Evolutionary conservation across 768 basidiomycete genomes (phyloP).

Genomic region (Butyriboletus loyo): DNA sequence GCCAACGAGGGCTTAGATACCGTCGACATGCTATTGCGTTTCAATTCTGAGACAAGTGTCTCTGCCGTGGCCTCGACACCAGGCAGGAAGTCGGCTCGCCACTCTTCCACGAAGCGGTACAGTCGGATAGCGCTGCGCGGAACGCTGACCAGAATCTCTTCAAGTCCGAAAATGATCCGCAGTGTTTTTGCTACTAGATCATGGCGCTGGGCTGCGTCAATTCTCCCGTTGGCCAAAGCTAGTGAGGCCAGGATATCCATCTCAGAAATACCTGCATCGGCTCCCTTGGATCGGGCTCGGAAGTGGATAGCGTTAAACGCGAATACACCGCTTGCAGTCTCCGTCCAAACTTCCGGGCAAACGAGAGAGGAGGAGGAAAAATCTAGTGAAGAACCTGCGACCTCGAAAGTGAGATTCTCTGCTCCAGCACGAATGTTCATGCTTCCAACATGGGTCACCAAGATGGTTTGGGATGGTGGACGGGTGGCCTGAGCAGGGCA

Average conservation of each 20-base stretch:
- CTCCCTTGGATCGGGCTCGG: constrained; percentile 52
- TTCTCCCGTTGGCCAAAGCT: constrained; percentile 42
- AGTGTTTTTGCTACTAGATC: constrained; percentile 41
- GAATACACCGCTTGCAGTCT: constrained; percentile 48
- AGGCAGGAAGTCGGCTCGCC: constrained; percentile 77
- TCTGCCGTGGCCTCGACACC: constrained; percentile 66
- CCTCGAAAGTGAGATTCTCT: constrained; percentile 65
- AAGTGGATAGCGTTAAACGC: constrained; percentile 52
- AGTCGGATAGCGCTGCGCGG: constrained; percentile 80
- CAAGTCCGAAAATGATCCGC: constrained; percentile 45
- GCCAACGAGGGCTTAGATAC: constrained; percentile 29
- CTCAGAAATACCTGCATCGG: constrained; percentile 37
- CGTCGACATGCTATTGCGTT: constrained; percentile 38
- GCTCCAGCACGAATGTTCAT: constrained; percentile 63
- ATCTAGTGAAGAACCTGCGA: constrained; percentile 38
- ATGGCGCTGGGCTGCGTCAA: constrained; percentile 46
- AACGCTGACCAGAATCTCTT: constrained; percentile 52
- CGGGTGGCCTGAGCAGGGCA: not conserved
- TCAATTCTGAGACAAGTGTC: constrained; percentile 62
- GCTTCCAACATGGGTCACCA: constrained; percentile 40
- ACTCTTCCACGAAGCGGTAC: constrained; percentile 77
- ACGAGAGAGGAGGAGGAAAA: constrained; percentile 22
- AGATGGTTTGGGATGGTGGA: constrained; percentile 30
- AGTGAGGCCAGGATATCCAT: constrained; percentile 64
- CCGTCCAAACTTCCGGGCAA: constrained; percentile 19